Conservation (phyloP, 2,329 filamentous ascomycete genomes). For the Dendrostoma leiphaemia region DNA sequence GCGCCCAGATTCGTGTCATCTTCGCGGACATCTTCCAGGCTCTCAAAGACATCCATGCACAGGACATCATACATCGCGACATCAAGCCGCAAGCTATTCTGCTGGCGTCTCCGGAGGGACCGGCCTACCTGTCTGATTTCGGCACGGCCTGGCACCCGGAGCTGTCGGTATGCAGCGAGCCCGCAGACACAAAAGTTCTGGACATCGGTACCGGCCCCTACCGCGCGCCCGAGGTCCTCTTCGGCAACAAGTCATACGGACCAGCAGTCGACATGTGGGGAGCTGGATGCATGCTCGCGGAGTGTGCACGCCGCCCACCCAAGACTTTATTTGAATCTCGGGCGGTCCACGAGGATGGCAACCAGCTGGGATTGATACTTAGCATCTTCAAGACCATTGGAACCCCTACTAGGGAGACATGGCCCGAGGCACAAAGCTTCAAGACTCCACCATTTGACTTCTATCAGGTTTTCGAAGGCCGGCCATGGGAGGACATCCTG, state of each 20-base stretch:
- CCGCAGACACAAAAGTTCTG: slow-evolving; percentile 69
- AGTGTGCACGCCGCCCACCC: slow-evolving; percentile 58
- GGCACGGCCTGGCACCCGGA: slow-evolving; percentile 81
- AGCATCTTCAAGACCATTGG: slow-evolving; percentile 92
- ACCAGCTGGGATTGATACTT: slow-evolving; percentile 83
- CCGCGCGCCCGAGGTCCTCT: slow-evolving; percentile 84
- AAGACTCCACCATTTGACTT: slow-evolving; percentile 82
- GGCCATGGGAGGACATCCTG: slow-evolving; percentile 69
- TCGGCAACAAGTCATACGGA: slow-evolving; percentile 75
- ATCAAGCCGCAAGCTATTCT: slow-evolving; percentile 91
- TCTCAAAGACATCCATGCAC: slow-evolving; percentile 67
- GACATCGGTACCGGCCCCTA: slow-evolving; percentile 94
- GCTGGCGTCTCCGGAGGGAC: slow-evolving; percentile 63
- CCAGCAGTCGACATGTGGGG: slow-evolving; percentile 84
- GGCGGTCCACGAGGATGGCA: slow-evolving; percentile 71
- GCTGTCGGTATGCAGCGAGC: slow-evolving; percentile 59
- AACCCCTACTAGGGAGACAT: slow-evolving; percentile 74
- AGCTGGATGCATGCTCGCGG: slow-evolving; percentile 78
- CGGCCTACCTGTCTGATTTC: slow-evolving; percentile 84
- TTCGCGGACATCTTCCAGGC: slow-evolving; percentile 69
- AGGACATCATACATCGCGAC: slow-evolving; percentile 86
- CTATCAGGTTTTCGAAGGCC: slow-evolving; percentile 71
- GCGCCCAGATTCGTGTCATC: slow-evolving; percentile 36
- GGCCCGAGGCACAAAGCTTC: slow-evolving; percentile 75
- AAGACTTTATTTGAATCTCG: slow-evolving; percentile 80